A percentile compares a stretch with the other conserved stretches of the same genome.
These are phyloP conservation scores for Aristolochia fimbriata DNA, from an alignment of 164 flowering plant genomes.

Conservation along the genomic window DNA sequence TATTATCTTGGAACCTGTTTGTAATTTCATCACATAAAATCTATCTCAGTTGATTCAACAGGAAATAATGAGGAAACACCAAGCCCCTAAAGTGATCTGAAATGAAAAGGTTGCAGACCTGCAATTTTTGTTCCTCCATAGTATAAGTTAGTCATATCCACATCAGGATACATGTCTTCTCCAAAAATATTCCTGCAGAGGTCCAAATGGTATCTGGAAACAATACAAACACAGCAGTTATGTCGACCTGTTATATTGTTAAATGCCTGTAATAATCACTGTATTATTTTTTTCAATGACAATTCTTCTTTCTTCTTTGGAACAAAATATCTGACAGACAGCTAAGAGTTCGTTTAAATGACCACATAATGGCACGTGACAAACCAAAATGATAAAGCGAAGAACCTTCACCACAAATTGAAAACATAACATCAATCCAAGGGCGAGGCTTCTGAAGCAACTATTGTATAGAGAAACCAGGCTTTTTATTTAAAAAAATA, in stretches of 20 bases:
- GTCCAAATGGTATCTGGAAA: constrained; percentile 82
- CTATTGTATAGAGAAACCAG: no score
- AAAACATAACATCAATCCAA: no score
- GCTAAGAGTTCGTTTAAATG: no score
- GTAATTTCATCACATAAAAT: constrained; percentile 1
- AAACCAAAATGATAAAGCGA: no score
- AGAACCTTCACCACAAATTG: no score
- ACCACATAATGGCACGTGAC: no score
- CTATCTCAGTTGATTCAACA: not conserved
- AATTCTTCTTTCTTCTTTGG: no score
- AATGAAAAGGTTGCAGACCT: constrained; percentile 26
- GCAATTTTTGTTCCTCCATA: constrained; percentile 91
- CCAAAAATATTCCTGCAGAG: constrained; percentile 94
- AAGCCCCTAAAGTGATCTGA: not conserved
- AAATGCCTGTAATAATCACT: not conserved
- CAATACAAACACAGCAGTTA: not conserved
- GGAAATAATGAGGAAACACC: no score
- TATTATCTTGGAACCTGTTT: constrained; percentile 77
- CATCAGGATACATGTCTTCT: constrained; percentile 76
- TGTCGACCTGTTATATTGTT: not conserved
- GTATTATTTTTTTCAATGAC: not conserved
- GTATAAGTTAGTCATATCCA: constrained; percentile 68
- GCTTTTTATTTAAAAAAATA: no score
- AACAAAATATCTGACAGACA: no score
- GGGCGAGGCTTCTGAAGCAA: no score